Conservation (phyloP, 805 yeast genomes). For the Lipomyces anomalus region DNA sequence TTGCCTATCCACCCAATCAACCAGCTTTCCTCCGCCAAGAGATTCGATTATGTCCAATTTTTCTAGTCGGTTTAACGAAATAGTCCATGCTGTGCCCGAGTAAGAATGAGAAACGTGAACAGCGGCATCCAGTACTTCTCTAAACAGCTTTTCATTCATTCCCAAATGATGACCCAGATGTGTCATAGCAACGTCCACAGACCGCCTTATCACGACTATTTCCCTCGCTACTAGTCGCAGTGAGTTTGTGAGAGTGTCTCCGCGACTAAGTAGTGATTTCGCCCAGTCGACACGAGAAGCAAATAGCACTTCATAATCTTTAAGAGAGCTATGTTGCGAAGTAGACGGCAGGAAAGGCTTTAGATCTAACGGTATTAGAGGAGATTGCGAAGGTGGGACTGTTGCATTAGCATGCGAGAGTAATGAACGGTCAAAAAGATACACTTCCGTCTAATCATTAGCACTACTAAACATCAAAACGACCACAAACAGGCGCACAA, state of each 20-base stretch:
- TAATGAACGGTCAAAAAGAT: constrained; percentile 16
- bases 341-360: constrained; percentile 19
- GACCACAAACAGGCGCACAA: not conserved
- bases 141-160: constrained; percentile 24
- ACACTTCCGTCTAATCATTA: constrained; percentile 14
- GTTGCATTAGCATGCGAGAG: constrained; percentile 19
- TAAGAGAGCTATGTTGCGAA: constrained; percentile 13
- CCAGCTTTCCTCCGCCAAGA: constrained; percentile 21
- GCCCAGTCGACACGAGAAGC: constrained; percentile 20
- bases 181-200: constrained; percentile 27
- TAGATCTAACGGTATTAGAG: constrained; percentile 19
- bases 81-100: constrained; percentile 20
- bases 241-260: constrained; percentile 16
- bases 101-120: constrained; percentile 25
- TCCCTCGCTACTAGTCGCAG: constrained; percentile 13
- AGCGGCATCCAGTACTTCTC: constrained; percentile 24
- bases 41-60: constrained; percentile 10
- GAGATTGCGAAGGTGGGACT: constrained; percentile 16
- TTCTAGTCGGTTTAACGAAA: constrained; percentile 10
- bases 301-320: constrained; percentile 17
- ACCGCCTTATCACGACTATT: constrained; percentile 24
- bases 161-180: constrained; percentile 27
- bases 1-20: constrained; percentile 23
- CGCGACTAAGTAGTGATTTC: constrained; percentile 14
- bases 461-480: not conserved